Evolutionary conservation across 2,329 filamentous ascomycete species (phyloP).

Genomic region (Anthostomella pinea): DNA sequence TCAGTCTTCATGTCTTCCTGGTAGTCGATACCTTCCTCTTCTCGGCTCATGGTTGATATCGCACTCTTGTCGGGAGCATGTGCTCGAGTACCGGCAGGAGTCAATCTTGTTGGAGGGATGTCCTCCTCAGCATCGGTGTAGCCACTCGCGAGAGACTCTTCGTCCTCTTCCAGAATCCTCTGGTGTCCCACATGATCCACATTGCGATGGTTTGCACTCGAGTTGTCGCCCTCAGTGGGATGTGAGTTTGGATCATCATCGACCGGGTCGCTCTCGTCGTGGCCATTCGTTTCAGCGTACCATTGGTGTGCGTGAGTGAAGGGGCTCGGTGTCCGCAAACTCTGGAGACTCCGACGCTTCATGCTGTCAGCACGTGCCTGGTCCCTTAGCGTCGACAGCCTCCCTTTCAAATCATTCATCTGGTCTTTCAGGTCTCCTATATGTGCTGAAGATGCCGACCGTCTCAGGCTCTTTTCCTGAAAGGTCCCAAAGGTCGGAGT

Average conservation of each 20-base stretch:
- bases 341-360: constrained; percentile 73
- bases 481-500: constrained; percentile 45
- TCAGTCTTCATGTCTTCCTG: constrained; percentile 25
- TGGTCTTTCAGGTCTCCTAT: constrained; percentile 75
- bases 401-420: constrained; percentile 80
- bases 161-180: constrained; percentile 17
- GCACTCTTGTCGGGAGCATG: constrained; percentile 4
- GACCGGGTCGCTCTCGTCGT: constrained; percentile 16
- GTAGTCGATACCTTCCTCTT: constrained; percentile 19
- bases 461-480: constrained; percentile 50
- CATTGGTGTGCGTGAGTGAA: constrained; percentile 69
- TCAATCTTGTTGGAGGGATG: constrained; percentile 21
- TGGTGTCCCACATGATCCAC: constrained; percentile 6
- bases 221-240: constrained; percentile 1
- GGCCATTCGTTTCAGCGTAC: constrained; percentile 37
- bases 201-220: constrained; percentile 19
- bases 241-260: constrained; percentile 2
- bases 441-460: constrained; percentile 70
- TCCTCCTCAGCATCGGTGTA: constrained; percentile 28
- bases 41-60: constrained; percentile 17
- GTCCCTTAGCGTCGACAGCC: constrained; percentile 76
- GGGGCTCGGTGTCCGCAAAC: constrained; percentile 71
- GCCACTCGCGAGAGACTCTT: constrained; percentile 27
- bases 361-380: constrained; percentile 77
- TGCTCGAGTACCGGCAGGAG: constrained; percentile 9